Conservation (phyloP, 371 early-diverging fungal genomes). For the Phascolomyces articulosus region DNA sequence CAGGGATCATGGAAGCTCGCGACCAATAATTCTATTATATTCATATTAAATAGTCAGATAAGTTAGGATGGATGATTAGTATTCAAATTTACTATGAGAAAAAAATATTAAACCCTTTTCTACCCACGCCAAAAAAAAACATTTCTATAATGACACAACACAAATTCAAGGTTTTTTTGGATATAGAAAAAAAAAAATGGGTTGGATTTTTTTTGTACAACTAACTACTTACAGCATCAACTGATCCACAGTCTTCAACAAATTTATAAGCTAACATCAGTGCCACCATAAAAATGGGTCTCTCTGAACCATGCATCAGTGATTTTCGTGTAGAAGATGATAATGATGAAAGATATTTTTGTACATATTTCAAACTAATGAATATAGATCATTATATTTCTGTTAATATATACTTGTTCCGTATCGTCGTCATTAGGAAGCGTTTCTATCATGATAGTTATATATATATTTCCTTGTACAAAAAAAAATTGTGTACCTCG, state of each 20-base stretch:
- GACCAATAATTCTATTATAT: conserved; percentile 34
- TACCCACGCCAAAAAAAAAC: too few relatives aligned
- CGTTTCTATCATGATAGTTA: too few relatives aligned
- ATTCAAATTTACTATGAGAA: background rate
- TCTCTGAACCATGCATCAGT: conserved; percentile 28
- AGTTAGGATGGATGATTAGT: too few relatives aligned
- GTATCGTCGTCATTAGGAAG: too few relatives aligned
- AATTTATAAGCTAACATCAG: conserved; percentile 38
- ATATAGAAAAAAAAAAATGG: background rate
- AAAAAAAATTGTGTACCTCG: conserved; percentile 22
- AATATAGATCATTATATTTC: background rate
- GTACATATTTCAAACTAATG: conserved; percentile 33
- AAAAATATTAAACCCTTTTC: background rate
- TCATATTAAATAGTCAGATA: too few relatives aligned
- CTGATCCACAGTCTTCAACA: conserved; percentile 35
- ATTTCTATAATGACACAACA: too few relatives aligned
- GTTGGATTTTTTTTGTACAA: too few relatives aligned
- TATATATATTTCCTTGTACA: background rate
- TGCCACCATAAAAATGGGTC: conserved; percentile 35
- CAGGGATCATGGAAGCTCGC: conserved; percentile 15
- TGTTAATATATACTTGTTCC: too few relatives aligned
- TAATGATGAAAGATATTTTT: conserved; percentile 12
- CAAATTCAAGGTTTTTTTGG: background rate
- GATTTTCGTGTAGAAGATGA: conserved; percentile 9
- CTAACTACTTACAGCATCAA: conserved; percentile 26